Evolutionary conservation across 306 rosid species (phyloP).

Genomic region (Cicer yamashitae): DNA sequence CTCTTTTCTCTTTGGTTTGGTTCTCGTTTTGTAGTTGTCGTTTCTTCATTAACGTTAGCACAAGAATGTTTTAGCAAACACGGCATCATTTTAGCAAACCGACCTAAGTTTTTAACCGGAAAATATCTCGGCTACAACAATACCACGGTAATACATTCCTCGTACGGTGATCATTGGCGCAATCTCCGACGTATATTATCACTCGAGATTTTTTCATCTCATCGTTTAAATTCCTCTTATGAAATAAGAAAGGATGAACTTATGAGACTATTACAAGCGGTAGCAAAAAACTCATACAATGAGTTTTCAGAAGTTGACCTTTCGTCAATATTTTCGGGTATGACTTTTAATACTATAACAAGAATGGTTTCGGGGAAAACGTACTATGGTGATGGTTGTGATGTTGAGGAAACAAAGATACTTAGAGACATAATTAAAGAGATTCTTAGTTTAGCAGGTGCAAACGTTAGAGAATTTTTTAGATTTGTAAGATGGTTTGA

Average conservation of each 20-base stretch:
- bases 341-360: slow-evolving; percentile 61
- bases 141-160: slow-evolving; percentile 44
- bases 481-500: slow-evolving; percentile 52
- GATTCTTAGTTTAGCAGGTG: neutral
- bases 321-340: slow-evolving; percentile 38
- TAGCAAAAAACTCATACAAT: slow-evolving; percentile 1
- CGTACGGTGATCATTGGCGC: slow-evolving; percentile 74
- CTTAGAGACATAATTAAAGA: slow-evolving; percentile 44
- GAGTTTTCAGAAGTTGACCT: slow-evolving; percentile 51
- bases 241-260: slow-evolving; percentile 53
- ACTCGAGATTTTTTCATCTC: slow-evolving; percentile 55
- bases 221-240: slow-evolving; percentile 36
- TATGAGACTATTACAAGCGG: slow-evolving; percentile 39
- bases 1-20: slow-evolving; percentile 45
- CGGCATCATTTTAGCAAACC: slow-evolving; percentile 62
- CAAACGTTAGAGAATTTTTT: slow-evolving; percentile 52
- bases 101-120: slow-evolving; percentile 46
- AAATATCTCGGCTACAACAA: slow-evolving; percentile 55
- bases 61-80: slow-evolving; percentile 69
- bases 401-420: slow-evolving; percentile 46
- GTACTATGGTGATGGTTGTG: slow-evolving; percentile 51
- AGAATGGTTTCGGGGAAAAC: slow-evolving; percentile 66
- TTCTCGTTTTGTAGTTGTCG: slow-evolving; percentile 46
- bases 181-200: slow-evolving; percentile 65
- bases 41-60: slow-evolving; percentile 44